A percentile compares a stretch with the other conserved stretches of the same genome.
phyloP scores from a whole-genome alignment of 1,284 basidiomycete species.

The Cronartium quercuum region DNA sequence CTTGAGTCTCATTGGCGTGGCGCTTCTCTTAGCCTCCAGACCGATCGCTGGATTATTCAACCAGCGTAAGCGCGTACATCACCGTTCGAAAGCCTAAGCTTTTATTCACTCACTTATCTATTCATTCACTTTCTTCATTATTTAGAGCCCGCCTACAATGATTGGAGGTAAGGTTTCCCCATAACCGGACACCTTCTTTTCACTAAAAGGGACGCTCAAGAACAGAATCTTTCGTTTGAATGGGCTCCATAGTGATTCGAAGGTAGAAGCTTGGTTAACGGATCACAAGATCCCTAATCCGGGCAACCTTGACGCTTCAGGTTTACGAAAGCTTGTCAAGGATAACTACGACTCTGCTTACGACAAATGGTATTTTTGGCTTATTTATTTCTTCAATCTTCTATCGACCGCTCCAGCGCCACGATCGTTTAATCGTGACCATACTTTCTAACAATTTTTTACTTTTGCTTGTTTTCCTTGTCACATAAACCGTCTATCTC shows the following conservation, averaged over 20 bases:
- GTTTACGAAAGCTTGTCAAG: conserved; percentile 44
- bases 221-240: neutral
- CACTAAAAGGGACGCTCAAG: neutral
- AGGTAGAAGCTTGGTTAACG: conserved; percentile 66
- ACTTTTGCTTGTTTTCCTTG: neutral
- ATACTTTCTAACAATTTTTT: neutral
- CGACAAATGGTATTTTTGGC: conserved; percentile 39
- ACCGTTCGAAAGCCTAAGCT: neutral
- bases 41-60: conserved; percentile 14
- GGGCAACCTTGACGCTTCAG: conserved; percentile 44
- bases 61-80: conserved; percentile 10
- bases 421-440: no score
- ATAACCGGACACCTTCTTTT: neutral
- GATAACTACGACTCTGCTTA: conserved; percentile 43
- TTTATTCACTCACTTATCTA: neutral
- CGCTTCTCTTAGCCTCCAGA: conserved; percentile 12
- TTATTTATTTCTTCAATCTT: neutral
- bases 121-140: neutral
- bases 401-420: no score
- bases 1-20: neutral
- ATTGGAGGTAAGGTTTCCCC: conserved; percentile 21
- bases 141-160: conserved; percentile 32
- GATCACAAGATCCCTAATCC: conserved; percentile 61
- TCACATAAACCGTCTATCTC: neutral
- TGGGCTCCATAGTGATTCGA: conserved; percentile 22